A percentile compares a stretch with the other conserved stretches of the same genome.
Conservation (phyloP, 2,329 filamentous ascomycete species). For the Beauveria medogensis region DNA sequence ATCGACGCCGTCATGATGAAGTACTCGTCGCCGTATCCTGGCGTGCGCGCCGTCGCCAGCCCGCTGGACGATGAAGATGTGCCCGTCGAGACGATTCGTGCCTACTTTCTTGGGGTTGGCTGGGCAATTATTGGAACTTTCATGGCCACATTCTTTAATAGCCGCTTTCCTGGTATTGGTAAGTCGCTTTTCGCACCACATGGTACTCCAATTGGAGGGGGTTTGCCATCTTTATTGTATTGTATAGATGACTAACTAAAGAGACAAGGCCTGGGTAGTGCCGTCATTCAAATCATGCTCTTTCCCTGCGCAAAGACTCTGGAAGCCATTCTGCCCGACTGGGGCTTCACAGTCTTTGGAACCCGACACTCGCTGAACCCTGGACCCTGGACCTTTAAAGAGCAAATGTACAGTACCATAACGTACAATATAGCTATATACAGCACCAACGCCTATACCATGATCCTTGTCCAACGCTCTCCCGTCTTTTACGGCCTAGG, state of each 20-base stretch:
- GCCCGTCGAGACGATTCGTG: slow-evolving; percentile 33
- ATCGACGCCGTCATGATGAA: slow-evolving; percentile 32
- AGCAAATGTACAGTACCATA: slow-evolving; percentile 52
- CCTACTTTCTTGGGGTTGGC: slow-evolving; percentile 33
- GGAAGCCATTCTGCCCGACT: slow-evolving; percentile 35
- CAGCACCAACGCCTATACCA: slow-evolving; percentile 38
- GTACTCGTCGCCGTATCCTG: slow-evolving; percentile 35
- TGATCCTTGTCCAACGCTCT: slow-evolving; percentile 37
- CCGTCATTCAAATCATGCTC: slow-evolving; percentile 37
- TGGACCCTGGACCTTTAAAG: slow-evolving; percentile 48
- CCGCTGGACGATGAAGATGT: slow-evolving; percentile 26
- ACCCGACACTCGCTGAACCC: slow-evolving; percentile 40
- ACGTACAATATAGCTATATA: slow-evolving; percentile 46
- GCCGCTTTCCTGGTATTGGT: slow-evolving; percentile 30
- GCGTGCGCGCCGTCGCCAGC: slow-evolving; percentile 32
- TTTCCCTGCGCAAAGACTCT: slow-evolving; percentile 38
- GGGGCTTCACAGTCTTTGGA: slow-evolving; percentile 35
- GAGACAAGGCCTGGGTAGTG: slow-evolving; percentile 22
- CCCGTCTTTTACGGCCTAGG: slow-evolving; percentile 35
- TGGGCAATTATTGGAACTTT: slow-evolving; percentile 33
- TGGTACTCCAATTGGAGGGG: background rate
- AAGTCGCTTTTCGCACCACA: slow-evolving; percentile 6
- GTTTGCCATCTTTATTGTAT: background rate
- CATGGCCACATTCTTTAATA: slow-evolving; percentile 33
- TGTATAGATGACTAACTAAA: background rate